Base-by-base conservation (phyloP, 768 basidiomycete species). In the Amanita inopinata region DNA sequence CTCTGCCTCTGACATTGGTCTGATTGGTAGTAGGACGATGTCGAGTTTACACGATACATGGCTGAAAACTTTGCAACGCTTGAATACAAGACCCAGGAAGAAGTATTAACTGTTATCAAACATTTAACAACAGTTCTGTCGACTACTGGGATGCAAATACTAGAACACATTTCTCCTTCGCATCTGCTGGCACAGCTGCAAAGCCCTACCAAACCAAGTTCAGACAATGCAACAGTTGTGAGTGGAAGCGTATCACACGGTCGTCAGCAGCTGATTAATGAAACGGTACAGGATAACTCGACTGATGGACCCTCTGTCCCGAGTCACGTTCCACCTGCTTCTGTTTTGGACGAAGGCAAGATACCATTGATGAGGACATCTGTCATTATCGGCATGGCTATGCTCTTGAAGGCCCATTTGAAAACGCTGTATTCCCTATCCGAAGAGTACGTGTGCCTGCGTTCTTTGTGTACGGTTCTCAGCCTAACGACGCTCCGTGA, bases 71-170 rank as follows among this genome's bases (percentile, higher is more conserved):
- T 98, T 45, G 74, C 92, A 0, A 67, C 83, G 0, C 77, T 99
- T 47, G 92, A 98, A 24, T 98, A 93, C 69, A 97, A 91, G 65
- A 88, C 89, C 0, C 82, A 85, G 52, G 96, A 99, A 60, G 96
- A 98, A 61, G 80, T 83, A 3, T 64, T 97, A 40, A 80, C 84
- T 3, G 80, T 97, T 17, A 76, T 96, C 55, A 85, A 83, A 46
- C 72, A 74, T 42, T 69, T 93, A 43, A 90, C 87, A 6, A 64
- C 73, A 12, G 70, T 83, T 17, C 69, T 89, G 34, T 92, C 83
- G 1, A 84, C 80, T 2, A 74, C 76, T 7, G 94, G 86, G 41
- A 81, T 80, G 71, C 87, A 86, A 52, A 61, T 87, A n/a, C 70
- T 89, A 43, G 90, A 85, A 52, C 62, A 69, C 14, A 58, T 85